Percentiles rank a stretch among this genome's conserved stretches.
Evolutionary conservation across 257 asterid genomes (phyloP).

Genomic region (Paraleonurus japonicus): DNA sequence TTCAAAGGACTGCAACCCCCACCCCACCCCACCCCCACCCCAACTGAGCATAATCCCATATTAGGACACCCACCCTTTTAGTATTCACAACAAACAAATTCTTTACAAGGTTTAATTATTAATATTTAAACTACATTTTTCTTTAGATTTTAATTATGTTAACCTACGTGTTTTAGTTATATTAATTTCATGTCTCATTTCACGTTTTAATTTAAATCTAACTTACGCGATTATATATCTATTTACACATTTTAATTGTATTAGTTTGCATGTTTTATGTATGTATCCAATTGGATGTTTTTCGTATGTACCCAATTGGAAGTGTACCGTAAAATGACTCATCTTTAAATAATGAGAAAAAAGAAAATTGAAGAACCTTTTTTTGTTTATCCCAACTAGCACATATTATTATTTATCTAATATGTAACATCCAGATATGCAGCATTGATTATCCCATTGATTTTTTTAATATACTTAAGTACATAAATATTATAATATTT

Average conservation of each 20-base stretch:
- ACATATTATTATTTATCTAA: conserved; percentile 12
- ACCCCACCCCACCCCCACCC: not conserved
- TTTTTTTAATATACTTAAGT: conserved; percentile 26
- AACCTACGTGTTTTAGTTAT: too few species aligned
- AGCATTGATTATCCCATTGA: conserved; percentile 30
- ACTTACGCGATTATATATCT: too few species aligned
- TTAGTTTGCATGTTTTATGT: too few species aligned
- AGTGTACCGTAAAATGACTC: too few species aligned
- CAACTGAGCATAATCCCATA: not conserved
- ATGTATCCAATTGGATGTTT: too few species aligned
- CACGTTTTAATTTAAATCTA: too few species aligned
- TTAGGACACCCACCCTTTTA: not conserved
- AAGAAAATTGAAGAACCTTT: not conserved
- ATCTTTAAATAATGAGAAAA: not conserved
- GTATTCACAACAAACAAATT: conserved; percentile 5
- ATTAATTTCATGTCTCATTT: too few species aligned
- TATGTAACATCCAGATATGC: conserved; percentile 27
- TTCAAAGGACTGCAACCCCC: conserved; percentile 22
- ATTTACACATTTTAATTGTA: too few species aligned
- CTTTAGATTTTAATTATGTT: too few species aligned
- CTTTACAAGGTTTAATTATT: conserved; percentile 24
- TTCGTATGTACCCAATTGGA: too few species aligned
- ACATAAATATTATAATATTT: conserved; percentile 22
- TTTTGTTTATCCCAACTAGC: conserved; percentile 16
- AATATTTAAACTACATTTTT: too few species aligned